These are phyloP conservation scores for Cyberlindnera lachancei DNA, from an alignment of 805 yeast species.

Conservation along the genomic window DNA sequence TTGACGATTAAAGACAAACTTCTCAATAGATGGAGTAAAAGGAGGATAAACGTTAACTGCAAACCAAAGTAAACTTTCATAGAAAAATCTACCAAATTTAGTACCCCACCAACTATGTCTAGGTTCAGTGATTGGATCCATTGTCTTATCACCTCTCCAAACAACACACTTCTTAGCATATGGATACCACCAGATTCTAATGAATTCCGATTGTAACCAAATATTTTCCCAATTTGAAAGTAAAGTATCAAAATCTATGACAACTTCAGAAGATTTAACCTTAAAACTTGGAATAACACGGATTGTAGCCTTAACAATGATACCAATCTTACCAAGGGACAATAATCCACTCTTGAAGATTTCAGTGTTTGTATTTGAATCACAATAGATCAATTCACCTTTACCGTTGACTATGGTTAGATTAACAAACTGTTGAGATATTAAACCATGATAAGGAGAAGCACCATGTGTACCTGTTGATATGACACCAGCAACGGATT, in stretches of 20 bases:
- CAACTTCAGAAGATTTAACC: constrained; percentile 73
- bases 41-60: constrained; percentile 68
- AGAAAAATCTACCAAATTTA: constrained; percentile 65
- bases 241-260: constrained; percentile 68
- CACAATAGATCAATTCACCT: constrained; percentile 54
- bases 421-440: constrained; percentile 80
- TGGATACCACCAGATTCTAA: constrained; percentile 97
- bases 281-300: constrained; percentile 82
- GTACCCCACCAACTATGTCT: constrained; percentile 84
- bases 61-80: constrained; percentile 72
- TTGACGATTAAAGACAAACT: constrained; percentile 77
- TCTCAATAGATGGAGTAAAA: constrained; percentile 78
- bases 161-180: constrained; percentile 77
- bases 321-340: constrained; percentile 87
- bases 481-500: constrained; percentile 90
- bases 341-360: constrained; percentile 76
- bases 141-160: constrained; percentile 84
- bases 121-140: constrained; percentile 54
- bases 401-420: constrained; percentile 66
- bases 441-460: constrained; percentile 84
- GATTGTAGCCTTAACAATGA: constrained; percentile 77
- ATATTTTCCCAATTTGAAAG: constrained; percentile 65
- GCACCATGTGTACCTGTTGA: constrained; percentile 98
- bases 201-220: constrained; percentile 87
- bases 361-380: constrained; percentile 51